Base-by-base conservation (phyloP, 164 flowering plant genomes). In the Tetrastigma voinierianum region DNA sequence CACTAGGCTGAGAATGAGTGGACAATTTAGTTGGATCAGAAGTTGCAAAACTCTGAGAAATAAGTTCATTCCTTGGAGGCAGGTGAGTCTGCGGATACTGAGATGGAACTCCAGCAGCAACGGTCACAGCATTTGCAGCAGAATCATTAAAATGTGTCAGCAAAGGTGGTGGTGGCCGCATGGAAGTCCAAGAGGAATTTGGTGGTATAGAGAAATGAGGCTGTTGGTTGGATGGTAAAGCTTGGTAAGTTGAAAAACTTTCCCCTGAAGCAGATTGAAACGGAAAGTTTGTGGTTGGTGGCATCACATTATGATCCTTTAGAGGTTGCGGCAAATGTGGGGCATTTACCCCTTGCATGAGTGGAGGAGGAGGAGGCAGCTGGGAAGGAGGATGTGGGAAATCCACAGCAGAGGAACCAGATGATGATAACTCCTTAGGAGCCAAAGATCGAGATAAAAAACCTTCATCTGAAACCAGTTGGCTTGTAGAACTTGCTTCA, bases 41-140 rank as follows among this genome's bases (percentile, higher is more conserved):
- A 53, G 80, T 67, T 46, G 47, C 11, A 40, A 69, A 45, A 61
- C 61, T 65, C 63, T 76, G 81, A 52, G 76, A 66, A 66, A 57
- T 18, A 24, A 78, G 65, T 59, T 76, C 82, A 76, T 57, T 72
- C 65, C 79, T 72, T 59, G 69, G 58, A 53, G 72, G 80, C 68
- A 74, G 51, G 59, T 71, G 61, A 80, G 70, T 70, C 57, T 69
- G 87, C 68, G 72, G 85, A 76, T 71, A 77, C n/a, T 80, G 83
- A 8, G 73, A 71, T 45, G 69, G 73, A 70, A 61, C 70, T 58
- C 69, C 68, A 57, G 70, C 52, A 7, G 60, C 43, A 3, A 66
- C 72, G 60, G 72, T 58, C 60, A 51, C 69, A 32, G 68, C 61
- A 76, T 64, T 54, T 25, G 58, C 24, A 49, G 61, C 59, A 52